Base-by-base conservation (phyloP, 805 yeast species). In the Candida montana region DNA sequence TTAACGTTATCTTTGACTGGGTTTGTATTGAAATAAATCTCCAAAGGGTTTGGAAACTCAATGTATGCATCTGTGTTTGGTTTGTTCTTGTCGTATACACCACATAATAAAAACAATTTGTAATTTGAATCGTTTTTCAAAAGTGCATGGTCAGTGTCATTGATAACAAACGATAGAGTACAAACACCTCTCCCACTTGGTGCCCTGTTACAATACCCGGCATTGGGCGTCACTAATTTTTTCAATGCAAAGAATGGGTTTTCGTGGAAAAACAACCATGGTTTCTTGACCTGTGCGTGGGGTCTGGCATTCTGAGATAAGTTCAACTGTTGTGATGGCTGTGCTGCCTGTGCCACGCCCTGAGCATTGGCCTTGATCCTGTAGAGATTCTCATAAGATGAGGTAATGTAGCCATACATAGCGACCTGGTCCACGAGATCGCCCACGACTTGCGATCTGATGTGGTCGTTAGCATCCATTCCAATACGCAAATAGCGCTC, bases 1-100 rank as follows among this genome's bases (percentile, higher is more conserved):
- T 80, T 75, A 2, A 80, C 74, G 45, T 77, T 77, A 29, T 71
- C 79, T 31, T 71, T 71, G 2, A 82, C 55, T 13, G 58, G 61
- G 2, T 49, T 46, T 5, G 69, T 71, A 55, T 91, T 87, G 31
- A 84, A 69, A 31, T 68, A 69, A 3, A 90, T 65, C 54, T 84
- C 95, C 35, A 81, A 64, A 5, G 86, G 87, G 21, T 64, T 67
- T 0, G 98, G 97, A 51, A 78, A 90, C 50, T 75, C 77, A 9
- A 87, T 51, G 9, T 58, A 51, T 0, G 64, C 71, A 38, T 69
- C 56, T 2, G 47, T 50, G 4, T 46, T 35, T 5, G 61, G 45
- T 35, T 45, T 47, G 5, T 21, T 11, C 34, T 47, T 52, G 32
- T 61, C 60, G 16, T 59, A 54, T n/a, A 62, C 66, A 5, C 83